Evolutionary conservation across 192 early-diverging fungal species (phyloP).

Genomic region (Geranomyces variabilis): DNA sequence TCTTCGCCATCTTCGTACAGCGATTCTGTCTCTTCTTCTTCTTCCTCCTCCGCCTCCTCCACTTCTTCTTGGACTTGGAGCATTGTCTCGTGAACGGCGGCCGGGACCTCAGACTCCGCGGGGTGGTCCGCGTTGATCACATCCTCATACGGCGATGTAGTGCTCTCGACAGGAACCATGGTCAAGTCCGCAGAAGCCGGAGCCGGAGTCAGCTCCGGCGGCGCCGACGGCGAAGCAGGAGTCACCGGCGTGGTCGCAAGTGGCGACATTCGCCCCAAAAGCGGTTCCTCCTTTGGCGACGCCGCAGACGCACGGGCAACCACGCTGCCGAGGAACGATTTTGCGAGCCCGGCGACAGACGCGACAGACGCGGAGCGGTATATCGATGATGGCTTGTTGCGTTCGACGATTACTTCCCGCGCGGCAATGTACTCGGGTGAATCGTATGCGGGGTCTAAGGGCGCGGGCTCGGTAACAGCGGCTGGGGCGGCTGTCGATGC

Average conservation of each 20-base stretch:
- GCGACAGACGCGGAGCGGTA: not conserved
- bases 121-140: conserved; percentile 9
- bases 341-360: conserved; percentile 5
- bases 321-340: conserved; percentile 20
- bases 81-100: not conserved
- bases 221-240: not conserved
- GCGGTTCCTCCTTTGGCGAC: conserved; percentile 1
- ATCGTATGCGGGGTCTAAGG: not conserved
- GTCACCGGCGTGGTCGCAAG: not conserved
- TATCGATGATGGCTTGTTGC: not conserved
- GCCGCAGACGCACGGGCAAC: not conserved
- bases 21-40: conserved; percentile 16
- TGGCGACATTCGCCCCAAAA: not conserved
- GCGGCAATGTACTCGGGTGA: not conserved
- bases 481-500: not conserved
- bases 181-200: not conserved
- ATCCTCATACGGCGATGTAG: conserved; percentile 15
- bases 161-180: conserved; percentile 1
- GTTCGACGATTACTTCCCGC: not conserved
- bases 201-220: no score
- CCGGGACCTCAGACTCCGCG: not conserved
- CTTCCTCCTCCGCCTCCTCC: conserved; percentile 8
- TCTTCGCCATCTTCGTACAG: conserved; percentile 20
- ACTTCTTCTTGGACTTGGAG: not conserved
- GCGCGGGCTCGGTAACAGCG: not conserved